These are phyloP conservation scores for Nannochloropsis oceanica DNA, from an alignment of 108 stramenopile species.

Conservation along the genomic window DNA sequence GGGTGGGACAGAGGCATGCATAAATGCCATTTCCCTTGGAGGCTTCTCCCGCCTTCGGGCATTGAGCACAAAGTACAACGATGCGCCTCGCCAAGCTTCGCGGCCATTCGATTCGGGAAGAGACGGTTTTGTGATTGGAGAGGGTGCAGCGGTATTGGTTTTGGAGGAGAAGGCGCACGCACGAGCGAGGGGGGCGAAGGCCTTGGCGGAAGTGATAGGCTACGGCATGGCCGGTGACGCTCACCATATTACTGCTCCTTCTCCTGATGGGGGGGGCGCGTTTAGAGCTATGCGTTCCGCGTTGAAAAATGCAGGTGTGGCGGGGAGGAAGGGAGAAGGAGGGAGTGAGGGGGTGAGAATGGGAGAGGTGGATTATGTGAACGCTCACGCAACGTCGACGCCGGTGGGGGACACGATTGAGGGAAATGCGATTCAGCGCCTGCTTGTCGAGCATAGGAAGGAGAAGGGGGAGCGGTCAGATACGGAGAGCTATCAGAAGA, in stretches of 20 bases:
- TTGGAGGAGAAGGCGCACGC: conserved; percentile 77
- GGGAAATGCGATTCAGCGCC: conserved; percentile 49
- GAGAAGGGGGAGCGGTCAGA: not conserved
- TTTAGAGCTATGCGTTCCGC: conserved; percentile 63
- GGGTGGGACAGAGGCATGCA: conserved; percentile 78
- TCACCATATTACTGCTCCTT: conserved; percentile 71
- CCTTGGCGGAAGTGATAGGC: conserved; percentile 79
- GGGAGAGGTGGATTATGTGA: conserved; percentile 64
- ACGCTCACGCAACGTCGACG: conserved; percentile 94
- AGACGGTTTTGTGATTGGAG: conserved; percentile 93
- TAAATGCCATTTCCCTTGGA: conserved; percentile 62
- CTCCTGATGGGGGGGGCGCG: conserved; percentile 63
- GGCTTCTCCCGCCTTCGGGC: conserved; percentile 82
- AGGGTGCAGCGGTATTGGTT: conserved; percentile 86
- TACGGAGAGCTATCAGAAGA: not conserved
- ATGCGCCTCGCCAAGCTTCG: conserved; percentile 51
- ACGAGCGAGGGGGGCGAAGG: conserved; percentile 63
- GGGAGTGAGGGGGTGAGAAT: not conserved
- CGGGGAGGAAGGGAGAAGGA: not conserved
- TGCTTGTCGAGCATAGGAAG: conserved; percentile 20
- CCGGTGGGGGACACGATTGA: conserved; percentile 86
- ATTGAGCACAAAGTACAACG: conserved; percentile 55
- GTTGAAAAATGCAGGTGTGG: conserved; percentile 44
- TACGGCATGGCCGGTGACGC: conserved; percentile 92
- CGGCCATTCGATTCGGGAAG: conserved; percentile 81